phyloP scores from a whole-genome alignment of 352 stramenopile species.

The Globisporangium orthogonon region DNA sequence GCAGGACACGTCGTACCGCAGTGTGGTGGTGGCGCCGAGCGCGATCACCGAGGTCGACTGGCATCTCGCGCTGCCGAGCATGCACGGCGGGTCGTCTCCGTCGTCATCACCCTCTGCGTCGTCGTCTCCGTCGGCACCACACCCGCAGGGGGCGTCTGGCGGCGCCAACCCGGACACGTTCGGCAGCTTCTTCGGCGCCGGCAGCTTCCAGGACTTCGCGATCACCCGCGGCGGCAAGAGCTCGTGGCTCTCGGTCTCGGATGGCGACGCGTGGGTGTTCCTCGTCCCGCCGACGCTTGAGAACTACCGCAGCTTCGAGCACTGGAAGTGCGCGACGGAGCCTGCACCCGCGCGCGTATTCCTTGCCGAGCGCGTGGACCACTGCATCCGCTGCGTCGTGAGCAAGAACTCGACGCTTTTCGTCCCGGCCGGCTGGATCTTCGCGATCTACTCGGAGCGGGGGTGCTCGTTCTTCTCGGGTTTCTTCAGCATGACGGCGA shows the following conservation, averaged over 20 bases:
- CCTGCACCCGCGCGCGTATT: conserved; percentile 33
- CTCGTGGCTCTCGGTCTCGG: conserved; percentile 59
- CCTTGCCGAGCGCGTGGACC: conserved; percentile 57
- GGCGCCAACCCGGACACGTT: conserved; percentile 44
- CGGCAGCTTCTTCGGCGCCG: conserved; percentile 38
- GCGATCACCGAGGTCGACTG: conserved; percentile 56
- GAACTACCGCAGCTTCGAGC: conserved; percentile 43
- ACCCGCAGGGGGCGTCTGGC: conserved; percentile 1
- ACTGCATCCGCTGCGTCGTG: conserved; percentile 69
- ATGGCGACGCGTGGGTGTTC: conserved; percentile 56
- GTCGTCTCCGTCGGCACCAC: conserved; percentile 5
- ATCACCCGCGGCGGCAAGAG: conserved; percentile 41
- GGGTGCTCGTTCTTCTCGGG: conserved; percentile 51
- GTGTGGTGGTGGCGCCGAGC: conserved; percentile 32
- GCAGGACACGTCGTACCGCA: conserved; percentile 32
- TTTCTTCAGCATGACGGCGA: conserved; percentile 49
- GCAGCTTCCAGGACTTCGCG: conserved; percentile 68
- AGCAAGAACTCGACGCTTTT: conserved; percentile 39
- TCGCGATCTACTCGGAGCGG: conserved; percentile 50
- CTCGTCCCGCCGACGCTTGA: conserved; percentile 46
- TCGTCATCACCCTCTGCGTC: conserved; percentile 4
- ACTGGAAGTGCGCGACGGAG: conserved; percentile 44
- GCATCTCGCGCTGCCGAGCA: conserved; percentile 23
- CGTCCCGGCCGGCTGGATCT: conserved; percentile 65
- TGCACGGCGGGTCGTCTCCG: not conserved